Evolutionary conservation across 2,329 filamentous ascomycete genomes (phyloP), one percentile per base, ranked within the genome.

Genomic region (Colletotrichum plurivorum): DNA sequence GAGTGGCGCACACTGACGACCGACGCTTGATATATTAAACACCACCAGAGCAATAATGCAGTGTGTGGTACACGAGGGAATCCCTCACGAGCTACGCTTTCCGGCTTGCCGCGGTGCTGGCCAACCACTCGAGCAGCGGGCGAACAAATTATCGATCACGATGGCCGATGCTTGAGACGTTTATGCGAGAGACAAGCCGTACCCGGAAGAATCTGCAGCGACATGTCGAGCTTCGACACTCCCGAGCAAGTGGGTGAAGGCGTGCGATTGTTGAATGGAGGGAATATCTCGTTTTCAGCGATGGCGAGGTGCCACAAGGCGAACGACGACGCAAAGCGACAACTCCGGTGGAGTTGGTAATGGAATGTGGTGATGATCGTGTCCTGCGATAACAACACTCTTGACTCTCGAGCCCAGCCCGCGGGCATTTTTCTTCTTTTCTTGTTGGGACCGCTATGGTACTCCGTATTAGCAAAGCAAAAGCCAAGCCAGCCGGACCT

Each of bases 401-500:
- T 36, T 36, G 8, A 3, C 9, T 36, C 31, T 36, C 31, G 9
- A 36, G 31, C 31, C 8, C 31, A 36, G 31, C 7, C 31, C 31
- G 31, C 31, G 31, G 31, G 31, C 8, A 10, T 36, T 36, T 25
- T 5, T 25, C 22, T 25, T 25, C 22, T 5, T 36, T 36, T 9
- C 7, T 36, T 36, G 31, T 36, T 36, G 31, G 31, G 31, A 36
- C 31, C 8, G 10, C 31, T 36, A 36, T 36, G 8, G 31, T 36
- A 31, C 27, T 2, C 2, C 2, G 27, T 31, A 10, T 36, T 36
- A 10, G 31, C 45, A 18, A 48, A n/a, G n/a, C 15, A 20, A 15
- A 51, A 41, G 41, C 51, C 51, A 69, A 59, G 31, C 31, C 54
- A 55, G 43, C 31, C 45, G 27, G 54, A 20, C 53, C 57, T 51